Base-by-base conservation (phyloP, 2,329 filamentous ascomycete genomes). In the Xylariales sp. region DNA sequence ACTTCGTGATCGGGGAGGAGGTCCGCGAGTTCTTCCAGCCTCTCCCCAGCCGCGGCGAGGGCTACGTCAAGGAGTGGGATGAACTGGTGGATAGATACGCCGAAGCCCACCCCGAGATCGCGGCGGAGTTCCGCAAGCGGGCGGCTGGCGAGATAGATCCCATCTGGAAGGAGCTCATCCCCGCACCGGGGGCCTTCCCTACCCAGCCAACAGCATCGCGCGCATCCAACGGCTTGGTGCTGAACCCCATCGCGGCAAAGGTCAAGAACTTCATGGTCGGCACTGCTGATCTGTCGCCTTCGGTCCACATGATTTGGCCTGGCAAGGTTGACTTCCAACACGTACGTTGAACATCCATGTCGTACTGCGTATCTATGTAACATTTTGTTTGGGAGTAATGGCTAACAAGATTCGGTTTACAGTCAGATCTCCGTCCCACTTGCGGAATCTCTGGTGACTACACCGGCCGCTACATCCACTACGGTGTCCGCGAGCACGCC, bases 401-500 rank as follows among this genome's bases (percentile, higher is more conserved):
- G n/a, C n/a, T n/a, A n/a, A n/a, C n/a, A n/a, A n/a, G n/a, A n/a
- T n/a, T n/a, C 13, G 2, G 19, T 11, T 18, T n/a, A 29, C 32
- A 53, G 51, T 49, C 52, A 4, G 38, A 45, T 15, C 36, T 51
- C 8, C 38, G 40, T 4, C 42, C 52, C 10, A 31, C 43, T 2
- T 49, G 50, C 20, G 51, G 52, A 17, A 44, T 51, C 29, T 46
- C 44, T 30, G 3, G 43, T 5, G 37, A 29, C 10, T 42, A 42
- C 19, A 36, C 33, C 10, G 40, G 40, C 13, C 35, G 40, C 11
- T 42, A 42, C 8, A 42, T 42, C 15, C 76, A 76, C 53, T 81
- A 68, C 52, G 77, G 76, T 27, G 70, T 81, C 38, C 70, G 77
- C 5, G 76, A 81, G 47, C 76, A 81, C 48, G 76, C 74, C 41